Conservation (phyloP, 1,284 basidiomycete genomes). For the Trametes versicolor region DNA sequence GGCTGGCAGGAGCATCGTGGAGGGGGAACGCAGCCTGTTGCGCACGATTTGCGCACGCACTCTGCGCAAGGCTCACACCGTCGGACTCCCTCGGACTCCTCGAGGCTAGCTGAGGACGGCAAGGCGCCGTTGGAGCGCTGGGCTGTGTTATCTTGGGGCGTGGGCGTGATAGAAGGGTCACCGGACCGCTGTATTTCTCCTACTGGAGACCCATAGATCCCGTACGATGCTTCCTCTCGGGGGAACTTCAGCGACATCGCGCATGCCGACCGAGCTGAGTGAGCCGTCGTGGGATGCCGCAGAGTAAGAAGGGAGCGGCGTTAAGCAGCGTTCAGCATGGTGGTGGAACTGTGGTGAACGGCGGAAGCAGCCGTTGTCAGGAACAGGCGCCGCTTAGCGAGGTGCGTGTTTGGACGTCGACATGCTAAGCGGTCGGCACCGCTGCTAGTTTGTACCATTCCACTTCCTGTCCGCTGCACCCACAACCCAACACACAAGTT, state of each 20-base stretch:
- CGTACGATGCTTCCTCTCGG: conserved; percentile 19
- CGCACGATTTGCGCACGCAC: conserved; percentile 6
- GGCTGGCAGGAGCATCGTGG: conserved; percentile 23
- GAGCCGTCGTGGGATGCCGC: conserved; percentile 7
- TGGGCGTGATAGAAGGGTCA: conserved; percentile 18
- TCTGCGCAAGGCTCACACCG: neutral
- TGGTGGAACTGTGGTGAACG: no score
- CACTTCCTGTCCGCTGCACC: no score
- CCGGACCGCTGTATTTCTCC: conserved; percentile 26
- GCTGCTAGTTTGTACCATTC: no score
- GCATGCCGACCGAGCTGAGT: neutral
- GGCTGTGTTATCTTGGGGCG: conserved; percentile 29
- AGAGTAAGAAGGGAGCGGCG: no score
- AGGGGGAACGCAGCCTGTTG: conserved; percentile 15
- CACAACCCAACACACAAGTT: no score
- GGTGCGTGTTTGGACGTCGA: no score
- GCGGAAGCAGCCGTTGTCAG: neutral
- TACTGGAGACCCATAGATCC: conserved; percentile 21
- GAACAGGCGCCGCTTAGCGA: neutral
- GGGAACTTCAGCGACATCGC: neutral
- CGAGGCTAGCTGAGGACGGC: conserved; percentile 16
- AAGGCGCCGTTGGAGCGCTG: conserved; percentile 20
- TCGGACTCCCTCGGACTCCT: conserved; percentile 1
- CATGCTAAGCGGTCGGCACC: no score
- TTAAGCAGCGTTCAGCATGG: no score